Conservation (phyloP, 495 filamentous ascomycete species). For the Cercophora sp. region DNA sequence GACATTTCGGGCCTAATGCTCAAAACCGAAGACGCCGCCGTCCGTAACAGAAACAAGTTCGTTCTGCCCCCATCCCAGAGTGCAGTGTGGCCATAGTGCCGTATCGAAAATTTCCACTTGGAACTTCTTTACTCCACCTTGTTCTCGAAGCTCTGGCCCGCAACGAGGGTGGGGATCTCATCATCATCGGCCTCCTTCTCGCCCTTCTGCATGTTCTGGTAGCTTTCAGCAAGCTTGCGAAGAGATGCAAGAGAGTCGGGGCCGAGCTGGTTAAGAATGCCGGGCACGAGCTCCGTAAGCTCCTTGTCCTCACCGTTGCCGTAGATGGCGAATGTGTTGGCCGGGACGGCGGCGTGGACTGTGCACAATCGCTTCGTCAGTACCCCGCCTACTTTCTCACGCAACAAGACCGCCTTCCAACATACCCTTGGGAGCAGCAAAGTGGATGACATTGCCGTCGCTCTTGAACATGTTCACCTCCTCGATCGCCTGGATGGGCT, state of each 20-base stretch:
- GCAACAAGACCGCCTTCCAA: conserved; percentile 12
- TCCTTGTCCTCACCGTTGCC: conserved; percentile 98
- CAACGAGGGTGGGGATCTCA: conserved; percentile 93
- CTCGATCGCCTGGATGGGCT: conserved; percentile 98
- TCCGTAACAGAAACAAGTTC: conserved; percentile 20
- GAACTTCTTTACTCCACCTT: conserved; percentile 74
- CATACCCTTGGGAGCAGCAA: conserved; percentile 91
- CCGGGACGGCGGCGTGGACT: conserved; percentile 95
- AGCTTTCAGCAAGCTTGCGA: conserved; percentile 97
- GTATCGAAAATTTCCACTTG: background rate
- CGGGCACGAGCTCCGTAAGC: conserved; percentile 97
- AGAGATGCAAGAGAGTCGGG: conserved; percentile 97
- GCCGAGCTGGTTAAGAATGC: conserved; percentile 98
- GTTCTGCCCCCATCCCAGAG: conserved; percentile 2
- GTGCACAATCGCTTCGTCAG: no score
- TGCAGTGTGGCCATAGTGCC: conserved; percentile 13
- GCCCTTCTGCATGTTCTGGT: conserved; percentile 98
- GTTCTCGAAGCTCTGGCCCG: conserved; percentile 94
- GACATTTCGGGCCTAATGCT: conserved; percentile 14
- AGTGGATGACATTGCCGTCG: conserved; percentile 99
- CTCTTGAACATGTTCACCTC: conserved; percentile 99
- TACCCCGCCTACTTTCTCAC: no score
- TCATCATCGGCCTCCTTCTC: conserved; percentile 79
- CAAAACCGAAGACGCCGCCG: conserved; percentile 28
- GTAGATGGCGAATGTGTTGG: conserved; percentile 99